Conservation (phyloP, 805 yeast genomes). For the Ogataea neopini region DNA sequence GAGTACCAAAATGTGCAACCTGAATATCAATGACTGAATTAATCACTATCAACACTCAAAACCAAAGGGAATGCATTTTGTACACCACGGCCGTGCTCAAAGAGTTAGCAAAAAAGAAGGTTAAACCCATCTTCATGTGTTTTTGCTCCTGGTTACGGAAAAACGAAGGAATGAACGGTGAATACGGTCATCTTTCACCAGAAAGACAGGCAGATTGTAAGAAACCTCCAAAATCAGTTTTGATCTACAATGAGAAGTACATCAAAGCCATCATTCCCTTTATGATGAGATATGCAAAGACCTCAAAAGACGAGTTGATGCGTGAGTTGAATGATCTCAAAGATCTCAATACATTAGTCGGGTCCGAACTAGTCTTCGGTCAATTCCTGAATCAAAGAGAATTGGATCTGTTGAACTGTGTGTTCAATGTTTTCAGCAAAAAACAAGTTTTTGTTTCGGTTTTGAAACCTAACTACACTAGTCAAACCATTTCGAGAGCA, state of each 20-base stretch:
- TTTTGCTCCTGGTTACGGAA: constrained; percentile 23
- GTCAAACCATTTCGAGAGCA: not conserved
- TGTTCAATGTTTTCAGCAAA: constrained; percentile 12
- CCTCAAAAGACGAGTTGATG: constrained; percentile 13
- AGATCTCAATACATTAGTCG: constrained; percentile 18
- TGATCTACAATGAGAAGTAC: constrained; percentile 20
- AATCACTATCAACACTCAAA: constrained; percentile 15
- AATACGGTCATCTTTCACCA: constrained; percentile 3
- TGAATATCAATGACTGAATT: too few relatives aligned
- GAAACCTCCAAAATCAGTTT: constrained; percentile 1
- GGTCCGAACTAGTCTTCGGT: constrained; percentile 10
- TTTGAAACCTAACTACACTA: constrained; percentile 2
- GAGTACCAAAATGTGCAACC: too few relatives aligned
- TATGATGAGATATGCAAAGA: constrained; percentile 13
- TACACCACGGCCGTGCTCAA: constrained; percentile 22
- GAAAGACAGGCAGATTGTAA: constrained; percentile 2
- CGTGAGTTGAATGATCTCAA: constrained; percentile 9
- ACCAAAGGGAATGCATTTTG: constrained; percentile 13
- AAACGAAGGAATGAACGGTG: not conserved
- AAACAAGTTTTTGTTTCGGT: constrained; percentile 10
- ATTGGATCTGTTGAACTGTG: constrained; percentile 10
- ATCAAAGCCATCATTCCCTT: constrained; percentile 16
- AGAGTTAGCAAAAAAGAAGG: constrained; percentile 28
- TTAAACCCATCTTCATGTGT: constrained; percentile 20
- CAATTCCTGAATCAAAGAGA: constrained; percentile 17